These are phyloP conservation scores for Dryas alaskensis DNA, from an alignment of 306 rosid genomes.

Conservation along the genomic window DNA sequence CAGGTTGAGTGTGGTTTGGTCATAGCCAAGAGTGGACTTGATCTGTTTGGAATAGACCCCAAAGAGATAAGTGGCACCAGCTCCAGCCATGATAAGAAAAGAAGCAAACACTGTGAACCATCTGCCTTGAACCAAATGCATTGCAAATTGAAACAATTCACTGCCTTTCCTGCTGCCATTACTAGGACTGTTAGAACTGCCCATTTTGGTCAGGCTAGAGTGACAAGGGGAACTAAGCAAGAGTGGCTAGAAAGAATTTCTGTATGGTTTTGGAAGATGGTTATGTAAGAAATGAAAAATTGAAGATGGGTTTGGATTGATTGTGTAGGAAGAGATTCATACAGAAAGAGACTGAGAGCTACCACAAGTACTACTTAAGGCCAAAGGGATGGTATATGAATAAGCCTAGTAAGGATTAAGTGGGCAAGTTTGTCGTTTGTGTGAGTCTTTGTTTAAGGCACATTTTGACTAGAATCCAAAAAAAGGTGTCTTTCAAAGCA, in stretches of 20 bases:
- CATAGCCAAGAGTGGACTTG: slow-evolving; percentile 45
- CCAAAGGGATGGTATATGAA: background rate
- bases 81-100: slow-evolving; percentile 51
- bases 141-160: background rate
- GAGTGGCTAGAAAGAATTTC: background rate
- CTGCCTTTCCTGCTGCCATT: background rate
- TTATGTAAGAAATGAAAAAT: background rate
- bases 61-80: slow-evolving; percentile 47
- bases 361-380: background rate
- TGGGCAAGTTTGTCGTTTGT: background rate
- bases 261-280: background rate
- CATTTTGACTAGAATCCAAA: background rate
- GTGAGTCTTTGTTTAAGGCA: background rate
- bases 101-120: slow-evolving; percentile 56
- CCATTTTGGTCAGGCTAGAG: background rate
- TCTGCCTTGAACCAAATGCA: slow-evolving; percentile 33
- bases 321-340: background rate
- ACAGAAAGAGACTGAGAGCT: too few species aligned
- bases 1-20: slow-evolving; percentile 38
- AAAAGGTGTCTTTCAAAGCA: background rate
- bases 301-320: background rate
- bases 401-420: background rate
- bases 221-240: background rate
- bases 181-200: background rate
- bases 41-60: slow-evolving; percentile 44